phyloP scores from a whole-genome alignment of 345 rosid species.

The Murraya paniculata region DNA sequence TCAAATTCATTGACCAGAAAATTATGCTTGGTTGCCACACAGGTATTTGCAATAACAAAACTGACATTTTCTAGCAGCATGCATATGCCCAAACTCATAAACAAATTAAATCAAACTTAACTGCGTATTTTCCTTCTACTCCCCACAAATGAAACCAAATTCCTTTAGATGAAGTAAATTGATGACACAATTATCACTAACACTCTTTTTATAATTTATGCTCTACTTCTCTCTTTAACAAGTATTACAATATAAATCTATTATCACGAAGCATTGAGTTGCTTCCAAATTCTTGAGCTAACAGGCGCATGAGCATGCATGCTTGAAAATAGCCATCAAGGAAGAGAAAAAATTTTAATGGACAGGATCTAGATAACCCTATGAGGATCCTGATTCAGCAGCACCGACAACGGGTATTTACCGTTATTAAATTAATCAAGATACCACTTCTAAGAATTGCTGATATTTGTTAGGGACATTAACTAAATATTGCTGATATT shows the following conservation, averaged over 20 bases:
- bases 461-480: neutral
- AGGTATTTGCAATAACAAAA: neutral
- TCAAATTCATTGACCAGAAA: neutral
- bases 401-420: neutral
- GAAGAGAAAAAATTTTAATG: neutral
- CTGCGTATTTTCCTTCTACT: neutral
- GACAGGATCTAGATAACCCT: neutral
- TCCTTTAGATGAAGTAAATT: neutral
- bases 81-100: neutral
- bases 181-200: neutral
- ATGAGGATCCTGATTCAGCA: neutral
- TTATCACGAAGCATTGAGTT: neutral
- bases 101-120: neutral
- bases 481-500: neutral
- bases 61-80: neutral
- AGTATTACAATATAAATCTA: neutral
- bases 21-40: neutral
- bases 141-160: neutral
- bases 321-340: neutral
- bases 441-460: neutral
- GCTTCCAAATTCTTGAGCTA: neutral
- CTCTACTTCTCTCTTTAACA: neutral
- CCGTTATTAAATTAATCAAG: neutral
- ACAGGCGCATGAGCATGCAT: neutral
- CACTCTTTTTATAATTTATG: neutral